Evolutionary conservation across 306 rosid genomes (phyloP).

Genomic region (Phaseolus lunatus): DNA sequence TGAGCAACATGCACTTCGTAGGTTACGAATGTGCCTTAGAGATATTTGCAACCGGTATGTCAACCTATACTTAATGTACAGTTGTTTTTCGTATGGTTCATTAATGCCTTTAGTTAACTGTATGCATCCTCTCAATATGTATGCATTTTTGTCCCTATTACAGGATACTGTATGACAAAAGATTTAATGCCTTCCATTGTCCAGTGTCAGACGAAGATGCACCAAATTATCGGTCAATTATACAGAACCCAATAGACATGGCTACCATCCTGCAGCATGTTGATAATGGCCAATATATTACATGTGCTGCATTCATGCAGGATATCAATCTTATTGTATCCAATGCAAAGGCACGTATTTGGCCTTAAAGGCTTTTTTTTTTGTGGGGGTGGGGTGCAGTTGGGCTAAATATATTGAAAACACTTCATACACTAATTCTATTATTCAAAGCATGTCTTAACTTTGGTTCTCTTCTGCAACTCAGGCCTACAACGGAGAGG

Average conservation of each 20-base stretch:
- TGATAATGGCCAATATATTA: conserved; percentile 86
- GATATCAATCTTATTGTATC: conserved; percentile 89
- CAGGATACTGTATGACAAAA: conserved; percentile 94
- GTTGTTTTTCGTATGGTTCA: conserved; percentile 22
- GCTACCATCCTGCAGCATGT: conserved; percentile 89
- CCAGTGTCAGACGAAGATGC: conserved; percentile 98
- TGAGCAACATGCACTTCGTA: conserved; percentile 97
- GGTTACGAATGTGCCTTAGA: conserved; percentile 98
- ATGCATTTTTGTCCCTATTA: conserved; percentile 29
- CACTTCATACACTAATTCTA: conserved; percentile 28
- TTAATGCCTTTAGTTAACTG: conserved; percentile 11
- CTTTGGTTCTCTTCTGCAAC: conserved; percentile 48
- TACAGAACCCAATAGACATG: conserved; percentile 94
- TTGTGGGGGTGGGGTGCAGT: not conserved
- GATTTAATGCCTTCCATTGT: conserved; percentile 88
- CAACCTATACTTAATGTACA: conserved; percentile 11
- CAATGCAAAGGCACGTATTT: conserved; percentile 80
- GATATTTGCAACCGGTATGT: conserved; percentile 96
- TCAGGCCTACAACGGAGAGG: conserved; percentile 92
- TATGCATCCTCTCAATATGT: conserved; percentile 8
- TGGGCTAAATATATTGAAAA: conserved; percentile 13
- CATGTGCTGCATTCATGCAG: conserved; percentile 78
- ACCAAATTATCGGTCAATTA: conserved; percentile 87
- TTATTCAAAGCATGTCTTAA: conserved; percentile 27
- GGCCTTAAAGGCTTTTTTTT: conserved; percentile 12